Percentiles rank a stretch among this genome's conserved stretches.
phyloP scores from a whole-genome alignment of 1,284 basidiomycete genomes.

The Athelia sp. region DNA sequence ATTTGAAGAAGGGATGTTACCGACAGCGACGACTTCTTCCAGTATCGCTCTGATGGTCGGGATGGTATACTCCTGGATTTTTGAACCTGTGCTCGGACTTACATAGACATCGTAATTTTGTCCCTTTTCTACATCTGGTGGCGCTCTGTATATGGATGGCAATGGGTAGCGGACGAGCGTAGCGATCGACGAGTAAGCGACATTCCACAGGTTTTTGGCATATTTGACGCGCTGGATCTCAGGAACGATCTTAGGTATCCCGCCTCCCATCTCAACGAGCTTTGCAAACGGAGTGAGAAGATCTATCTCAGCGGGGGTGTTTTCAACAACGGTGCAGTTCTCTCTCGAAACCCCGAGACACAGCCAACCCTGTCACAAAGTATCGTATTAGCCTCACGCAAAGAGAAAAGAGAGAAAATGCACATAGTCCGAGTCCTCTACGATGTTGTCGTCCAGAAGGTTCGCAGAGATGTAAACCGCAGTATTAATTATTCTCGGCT shows the following conservation, averaged over 20 bases:
- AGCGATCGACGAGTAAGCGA: slow-evolving; percentile 37
- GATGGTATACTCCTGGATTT: slow-evolving; percentile 40
- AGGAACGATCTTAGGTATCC: slow-evolving; percentile 28
- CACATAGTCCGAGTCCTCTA: slow-evolving; percentile 51
- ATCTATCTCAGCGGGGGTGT: slow-evolving; percentile 24
- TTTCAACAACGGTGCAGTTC: slow-evolving; percentile 19
- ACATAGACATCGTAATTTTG: slow-evolving; percentile 33
- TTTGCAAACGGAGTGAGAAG: slow-evolving; percentile 25
- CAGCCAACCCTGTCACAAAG: slow-evolving; percentile 26
- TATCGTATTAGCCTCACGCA: neutral
- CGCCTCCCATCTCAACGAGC: slow-evolving; percentile 29
- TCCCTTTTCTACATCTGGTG: slow-evolving; percentile 24
- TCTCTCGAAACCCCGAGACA: slow-evolving; percentile 31
- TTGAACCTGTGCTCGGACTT: slow-evolving; percentile 35
- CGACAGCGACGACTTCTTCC: slow-evolving; percentile 43
- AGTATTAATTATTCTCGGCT: slow-evolving; percentile 49
- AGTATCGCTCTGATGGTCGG: slow-evolving; percentile 42
- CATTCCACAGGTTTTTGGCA: slow-evolving; percentile 40
- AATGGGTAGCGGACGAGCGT: slow-evolving; percentile 48
- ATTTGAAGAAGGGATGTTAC: slow-evolving; percentile 16
- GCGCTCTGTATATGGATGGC: slow-evolving; percentile 47
- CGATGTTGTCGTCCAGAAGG: slow-evolving; percentile 37
- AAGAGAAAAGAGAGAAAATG: neutral
- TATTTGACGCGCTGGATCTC: slow-evolving; percentile 40
- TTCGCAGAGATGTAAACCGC: slow-evolving; percentile 54